Evolutionary conservation across 805 yeast genomes (phyloP), one percentile per base, ranked within the genome.

Genomic region (Dipodascus geniculatus): DNA sequence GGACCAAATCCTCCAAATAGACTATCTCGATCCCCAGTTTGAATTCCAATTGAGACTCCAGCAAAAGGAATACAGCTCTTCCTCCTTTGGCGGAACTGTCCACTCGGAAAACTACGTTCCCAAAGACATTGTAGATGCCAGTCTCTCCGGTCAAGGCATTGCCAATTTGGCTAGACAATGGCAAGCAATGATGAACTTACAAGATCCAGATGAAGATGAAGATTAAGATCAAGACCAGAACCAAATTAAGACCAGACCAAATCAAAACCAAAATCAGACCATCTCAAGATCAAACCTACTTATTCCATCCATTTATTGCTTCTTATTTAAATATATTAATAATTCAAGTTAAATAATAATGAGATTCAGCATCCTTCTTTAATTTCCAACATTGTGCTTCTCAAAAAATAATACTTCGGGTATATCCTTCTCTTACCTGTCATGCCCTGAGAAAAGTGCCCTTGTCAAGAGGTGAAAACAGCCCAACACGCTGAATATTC

Each of bases 31-130:
- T 16, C 50, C 56, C 1, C 59, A 57, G 0, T 63, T 61, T 8
- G 69, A 67, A 23, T 74, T 69, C 52, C 70, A 60, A 50, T 65
- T 91, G 20, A 71, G 98, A 28, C 66, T 91, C 14, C 82, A 91
- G 2, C 76, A 80, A 1, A 78, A 80, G 59, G 79, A 79, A 20
- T 86, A 88, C 57, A 54, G 67, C 35, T 71, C 85, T 3, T 86
- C 88, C 0, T 72, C 91, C 28, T 89, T 89, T 71, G 83, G 87
- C 0, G 69, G 81, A 0, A 87, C 85, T 58, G 95, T 87, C 51
- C 91, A 87, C 63, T 80, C 95, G 1, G 96, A 91, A 61, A 87
- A 83, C 65, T 90, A 87, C 62, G 96, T 93, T 1, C 99, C 99
- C 0, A 74, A 78, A 52, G 99, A 93, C 62, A 80, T 93, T 20